Base-by-base conservation (phyloP, 306 rosid genomes). In the Castanea crenata region DNA sequence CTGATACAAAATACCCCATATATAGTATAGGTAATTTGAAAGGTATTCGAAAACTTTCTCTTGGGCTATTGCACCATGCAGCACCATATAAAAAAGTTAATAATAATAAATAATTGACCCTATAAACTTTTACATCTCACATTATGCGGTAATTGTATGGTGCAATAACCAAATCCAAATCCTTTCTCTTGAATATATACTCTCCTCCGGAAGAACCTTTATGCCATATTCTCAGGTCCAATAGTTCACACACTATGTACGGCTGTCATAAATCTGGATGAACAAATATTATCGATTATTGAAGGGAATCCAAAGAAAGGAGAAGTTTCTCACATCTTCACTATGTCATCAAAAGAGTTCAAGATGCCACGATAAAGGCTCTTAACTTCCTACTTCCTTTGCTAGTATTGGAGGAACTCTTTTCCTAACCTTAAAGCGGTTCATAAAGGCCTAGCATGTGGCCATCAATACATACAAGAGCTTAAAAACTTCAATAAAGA, bases 401-500 rank as follows among this genome's bases (percentile, higher is more conserved):
- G 76, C 34, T 55, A 61, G 44, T 59, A 73, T 51, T 49, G 49
- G 52, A 49, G 32, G 27, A 82, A 64, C 80, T 35, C 71, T 69
- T 19, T 73, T 70, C 9, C 19, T 63, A n/a, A 86, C 72, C 79
- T 20, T 86, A 87, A 31, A 52, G 83, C 6, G 94, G 96, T 81
- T 95, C 97, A 59, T 88, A 86, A 71, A 92, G 95, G 69, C 97
- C 99, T 77, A 95, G 71, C 27, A 88, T 76, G 76, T 95, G 98
- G 77, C 96, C 94, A 76, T 92, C 97, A 49, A 84, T 76, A 80
- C 95, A 89, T 73, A 69, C 54, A 61, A 68, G 41, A 54, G 65
- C 73, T 41, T 34, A 64, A 64, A 58, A 49, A 4, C 4, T 52
- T 73, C 25, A 12, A 11, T 15, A 78, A 21, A 11, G 35, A 76